Conservation (phyloP, 2,329 filamentous ascomycete genomes). For the Phyllachora maydis region DNA sequence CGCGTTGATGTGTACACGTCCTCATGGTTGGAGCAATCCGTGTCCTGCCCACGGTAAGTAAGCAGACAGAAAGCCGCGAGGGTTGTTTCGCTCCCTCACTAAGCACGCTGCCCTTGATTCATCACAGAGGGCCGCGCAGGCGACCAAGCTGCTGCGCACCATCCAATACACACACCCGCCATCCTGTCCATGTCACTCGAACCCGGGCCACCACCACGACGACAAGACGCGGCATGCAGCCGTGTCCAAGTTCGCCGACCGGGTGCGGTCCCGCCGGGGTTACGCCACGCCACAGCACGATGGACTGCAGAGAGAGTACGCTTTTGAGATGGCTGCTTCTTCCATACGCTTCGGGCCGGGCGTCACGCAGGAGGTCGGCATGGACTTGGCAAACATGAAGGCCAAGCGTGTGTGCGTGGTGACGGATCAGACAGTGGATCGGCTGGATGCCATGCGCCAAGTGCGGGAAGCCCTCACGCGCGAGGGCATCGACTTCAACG, state of each 20-base stretch:
- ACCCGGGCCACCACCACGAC: conserved; percentile 58
- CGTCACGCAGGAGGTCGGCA: conserved; percentile 86
- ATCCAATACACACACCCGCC: conserved; percentile 80
- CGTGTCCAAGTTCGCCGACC: conserved; percentile 25
- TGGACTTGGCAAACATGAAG: conserved; percentile 89
- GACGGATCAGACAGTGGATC: conserved; percentile 65
- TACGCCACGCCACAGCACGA: conserved; percentile 61
- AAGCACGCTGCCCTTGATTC: too few relatives aligned
- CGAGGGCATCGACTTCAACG: conserved; percentile 61
- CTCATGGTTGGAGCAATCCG: too few relatives aligned
- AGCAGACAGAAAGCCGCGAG: too few relatives aligned
- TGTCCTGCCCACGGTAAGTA: too few relatives aligned
- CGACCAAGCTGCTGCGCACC: conserved; percentile 60
- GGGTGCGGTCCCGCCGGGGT: conserved; percentile 18
- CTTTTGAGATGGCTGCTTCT: conserved; percentile 95
- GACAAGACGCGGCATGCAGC: conserved; percentile 36
- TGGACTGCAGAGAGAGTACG: conserved; percentile 74
- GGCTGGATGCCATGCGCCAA: conserved; percentile 76
- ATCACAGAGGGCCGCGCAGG: conserved; percentile 38
- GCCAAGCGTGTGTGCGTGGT: conserved; percentile 78
- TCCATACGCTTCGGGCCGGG: conserved; percentile 88
- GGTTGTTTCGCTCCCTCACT: too few relatives aligned
- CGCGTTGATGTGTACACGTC: too few relatives aligned
- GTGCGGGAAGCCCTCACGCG: conserved; percentile 59
- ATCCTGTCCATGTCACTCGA: conserved; percentile 80